phyloP scores from a whole-genome alignment of 371 early-diverging fungal species.

The Syncephalastrum racemosum region DNA sequence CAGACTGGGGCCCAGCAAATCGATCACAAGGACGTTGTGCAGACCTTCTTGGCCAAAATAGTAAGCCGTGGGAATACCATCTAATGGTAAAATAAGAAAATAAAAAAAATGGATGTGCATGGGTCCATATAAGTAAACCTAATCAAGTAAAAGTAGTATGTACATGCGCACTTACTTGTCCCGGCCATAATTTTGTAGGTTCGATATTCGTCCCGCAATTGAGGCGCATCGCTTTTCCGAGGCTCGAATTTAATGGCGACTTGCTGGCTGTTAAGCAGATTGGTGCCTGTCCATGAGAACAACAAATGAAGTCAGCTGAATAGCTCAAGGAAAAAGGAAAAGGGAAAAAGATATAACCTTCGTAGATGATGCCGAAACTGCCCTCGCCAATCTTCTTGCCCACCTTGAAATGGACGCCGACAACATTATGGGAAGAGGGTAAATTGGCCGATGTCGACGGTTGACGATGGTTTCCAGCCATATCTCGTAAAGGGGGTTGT shows the following conservation, averaged over 20 bases:
- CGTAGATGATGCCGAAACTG: constrained; percentile 93
- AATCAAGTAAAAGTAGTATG: too few species aligned
- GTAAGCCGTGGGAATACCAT: constrained; percentile 85
- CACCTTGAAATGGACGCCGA: constrained; percentile 91
- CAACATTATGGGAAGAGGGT: constrained; percentile 47
- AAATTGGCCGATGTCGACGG: constrained; percentile 16
- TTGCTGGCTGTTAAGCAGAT: constrained; percentile 66
- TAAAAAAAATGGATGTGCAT: neutral
- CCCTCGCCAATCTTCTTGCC: constrained; percentile 95
- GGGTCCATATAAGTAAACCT: neutral
- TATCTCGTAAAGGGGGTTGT: constrained; percentile 14
- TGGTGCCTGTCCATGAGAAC: constrained; percentile 30
- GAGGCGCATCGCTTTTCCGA: constrained; percentile 82
- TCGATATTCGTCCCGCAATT: constrained; percentile 81
- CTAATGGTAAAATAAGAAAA: constrained; percentile 22
- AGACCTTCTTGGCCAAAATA: constrained; percentile 96
- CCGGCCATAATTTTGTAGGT: constrained; percentile 76
- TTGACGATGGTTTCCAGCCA: constrained; percentile 12
- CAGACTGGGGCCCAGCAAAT: constrained; percentile 92
- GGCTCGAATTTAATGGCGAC: constrained; percentile 85
- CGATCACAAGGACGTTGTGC: constrained; percentile 93
- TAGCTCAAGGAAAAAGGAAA: neutral
- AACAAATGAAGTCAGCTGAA: constrained; percentile 3
- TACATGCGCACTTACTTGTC: constrained; percentile 28
- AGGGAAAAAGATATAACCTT: constrained; percentile 62